Percentiles rank a stretch among this genome's conserved stretches.
phyloP scores from a whole-genome alignment of 768 basidiomycete genomes.

The Podaxis sp. region DNA sequence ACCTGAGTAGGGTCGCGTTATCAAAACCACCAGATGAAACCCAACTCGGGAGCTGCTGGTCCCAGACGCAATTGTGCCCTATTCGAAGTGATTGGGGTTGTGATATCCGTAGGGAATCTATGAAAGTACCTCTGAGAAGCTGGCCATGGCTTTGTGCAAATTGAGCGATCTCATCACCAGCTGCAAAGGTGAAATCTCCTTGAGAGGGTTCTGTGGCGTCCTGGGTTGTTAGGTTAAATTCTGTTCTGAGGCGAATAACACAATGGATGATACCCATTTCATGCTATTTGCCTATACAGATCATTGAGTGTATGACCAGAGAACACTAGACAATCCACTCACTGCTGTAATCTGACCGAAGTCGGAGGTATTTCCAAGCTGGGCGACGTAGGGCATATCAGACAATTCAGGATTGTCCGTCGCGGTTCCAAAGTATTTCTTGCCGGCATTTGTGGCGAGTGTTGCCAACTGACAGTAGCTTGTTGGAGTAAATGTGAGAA shows the following conservation, averaged over 20 bases:
- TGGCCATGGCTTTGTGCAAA: slow-evolving; percentile 43
- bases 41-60: slow-evolving; percentile 50
- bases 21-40: slow-evolving; percentile 40
- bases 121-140: slow-evolving; percentile 34
- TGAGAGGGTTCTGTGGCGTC: slow-evolving; percentile 48
- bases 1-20: slow-evolving; percentile 28
- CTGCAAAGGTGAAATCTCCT: slow-evolving; percentile 42
- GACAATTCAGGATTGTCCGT: slow-evolving; percentile 42
- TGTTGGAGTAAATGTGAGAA: not conserved
- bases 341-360: slow-evolving; percentile 45
- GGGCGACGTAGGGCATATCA: slow-evolving; percentile 33
- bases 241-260: not conserved
- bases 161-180: slow-evolving; percentile 40
- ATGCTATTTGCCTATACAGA: slow-evolving; percentile 35
- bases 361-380: slow-evolving; percentile 30
- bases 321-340: not conserved
- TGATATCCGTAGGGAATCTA: not conserved
- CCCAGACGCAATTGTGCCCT: slow-evolving; percentile 47
- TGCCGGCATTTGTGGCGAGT: slow-evolving; percentile 35
- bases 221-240: slow-evolving; percentile 11
- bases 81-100: not conserved
- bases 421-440: slow-evolving; percentile 44
- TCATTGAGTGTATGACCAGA: not conserved
- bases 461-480: not conserved
- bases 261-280: slow-evolving; percentile 35